Base-by-base conservation (phyloP, 768 basidiomycete genomes). In the Mycena alexandri region DNA sequence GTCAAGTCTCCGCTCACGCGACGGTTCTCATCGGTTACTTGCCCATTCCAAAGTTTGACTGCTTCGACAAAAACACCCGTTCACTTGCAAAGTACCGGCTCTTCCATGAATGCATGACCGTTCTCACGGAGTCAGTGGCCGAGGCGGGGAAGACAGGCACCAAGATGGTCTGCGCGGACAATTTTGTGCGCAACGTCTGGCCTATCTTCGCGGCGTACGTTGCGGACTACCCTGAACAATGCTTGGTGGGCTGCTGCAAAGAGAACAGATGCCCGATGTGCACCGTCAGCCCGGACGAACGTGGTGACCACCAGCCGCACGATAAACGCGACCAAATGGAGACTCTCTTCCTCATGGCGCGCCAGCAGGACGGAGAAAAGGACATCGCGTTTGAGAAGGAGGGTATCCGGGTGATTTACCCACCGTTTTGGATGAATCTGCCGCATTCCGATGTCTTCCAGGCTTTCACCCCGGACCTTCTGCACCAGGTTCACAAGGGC, bases 371-470 rank as follows among this genome's bases (percentile, higher is more conserved):
- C 3, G 60, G 60, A 22, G 14, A 50, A 13, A 52, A 52, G 2
- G 65, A 74, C 33, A 47, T 71, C 0, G 64, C 64, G 3, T 76
- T 75, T 47, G 59, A 74, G 3, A 36, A 71, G 0, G 14, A 68
- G 3, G 66, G 71, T 2, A 38, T 76, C 0, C 46, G 71, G 6
- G 22, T 68, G 3, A 53, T 77, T 0, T 56, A 71, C 46, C 24
- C 66, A 2, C 84, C 81, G 5, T 85, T 83, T 69, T 84, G 83
- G 84, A 47, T 46, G 0, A 66, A 80, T 41, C 72, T 85, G 0
- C 82, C 82, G 0, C 77, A 81, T 64, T 70, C 72, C 65, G 62
- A 85, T 63, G 85, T 86, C 42, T 83, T 81, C 71, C 0, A 44
- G 0, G 34, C 34, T 5, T 36, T 36, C 34, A 36, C 34, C 34